phyloP scores from a whole-genome alignment of 495 filamentous ascomycete genomes.

The Astrocystis sublimbata region DNA sequence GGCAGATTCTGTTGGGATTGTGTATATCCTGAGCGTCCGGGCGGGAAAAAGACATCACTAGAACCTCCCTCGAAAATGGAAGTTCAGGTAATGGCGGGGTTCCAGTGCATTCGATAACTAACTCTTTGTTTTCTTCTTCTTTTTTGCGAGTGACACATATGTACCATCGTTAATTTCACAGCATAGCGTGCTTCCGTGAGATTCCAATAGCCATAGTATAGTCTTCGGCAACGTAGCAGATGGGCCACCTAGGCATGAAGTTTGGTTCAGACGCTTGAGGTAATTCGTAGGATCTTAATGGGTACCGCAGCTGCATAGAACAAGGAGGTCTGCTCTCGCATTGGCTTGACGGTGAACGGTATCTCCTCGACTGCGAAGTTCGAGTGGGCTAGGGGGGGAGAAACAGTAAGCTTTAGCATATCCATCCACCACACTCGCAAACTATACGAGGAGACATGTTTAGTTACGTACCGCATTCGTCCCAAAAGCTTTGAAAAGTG shows the following conservation, averaged over 20 bases:
- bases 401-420: not conserved
- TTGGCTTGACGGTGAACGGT: conserved; percentile 43
- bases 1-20: too few species aligned
- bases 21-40: not conserved
- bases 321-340: conserved; percentile 56
- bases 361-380: conserved; percentile 46
- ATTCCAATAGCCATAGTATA: not conserved
- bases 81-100: not conserved
- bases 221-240: not conserved
- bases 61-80: not conserved
- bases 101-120: not conserved
- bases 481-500: conserved; percentile 36
- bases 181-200: not conserved
- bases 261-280: not conserved
- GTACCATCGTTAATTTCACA: too few species aligned
- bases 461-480: conserved; percentile 32
- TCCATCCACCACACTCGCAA: not conserved
- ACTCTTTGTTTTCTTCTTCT: too few species aligned
- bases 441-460: not conserved
- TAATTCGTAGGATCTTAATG: conserved; percentile 43
- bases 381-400: conserved; percentile 30
- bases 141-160: too few species aligned
- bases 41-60: not conserved
- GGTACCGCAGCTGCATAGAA: conserved; percentile 57
- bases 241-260: not conserved